These are phyloP conservation scores for Urostyla sp. DNA, from an alignment of 73 alveolate species.

Conservation along the genomic window DNA sequence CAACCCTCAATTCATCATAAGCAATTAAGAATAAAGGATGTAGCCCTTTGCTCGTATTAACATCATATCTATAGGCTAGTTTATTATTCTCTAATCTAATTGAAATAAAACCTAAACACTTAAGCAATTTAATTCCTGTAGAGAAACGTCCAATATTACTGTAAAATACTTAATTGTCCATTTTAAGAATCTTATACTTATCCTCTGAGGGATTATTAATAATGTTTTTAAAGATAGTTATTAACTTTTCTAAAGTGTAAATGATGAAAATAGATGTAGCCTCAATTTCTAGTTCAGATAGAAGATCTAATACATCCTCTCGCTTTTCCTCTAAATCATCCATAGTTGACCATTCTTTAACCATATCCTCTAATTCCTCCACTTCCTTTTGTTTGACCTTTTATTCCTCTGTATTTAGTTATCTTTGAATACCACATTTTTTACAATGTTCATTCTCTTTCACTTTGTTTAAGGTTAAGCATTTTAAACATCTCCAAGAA, in stretches of 20 bases:
- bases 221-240: constrained; percentile 38
- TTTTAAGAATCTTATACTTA: constrained; percentile 44
- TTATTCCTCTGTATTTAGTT: constrained; percentile 23
- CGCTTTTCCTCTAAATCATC: constrained; percentile 55
- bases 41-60: background rate
- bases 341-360: constrained; percentile 22
- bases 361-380: constrained; percentile 3
- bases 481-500: constrained; percentile 52
- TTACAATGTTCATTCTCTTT: constrained; percentile 18
- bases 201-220: constrained; percentile 56
- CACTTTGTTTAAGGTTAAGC: constrained; percentile 44
- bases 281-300: constrained; percentile 49
- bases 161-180: constrained; percentile 49
- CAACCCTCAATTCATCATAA: constrained; percentile 48
- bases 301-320: constrained; percentile 50
- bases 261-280: constrained; percentile 13
- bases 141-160: constrained; percentile 56
- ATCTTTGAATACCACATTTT: constrained; percentile 39
- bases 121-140: constrained; percentile 50
- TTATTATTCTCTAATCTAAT: constrained; percentile 31
- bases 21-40: constrained; percentile 21
- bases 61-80: constrained; percentile 14
- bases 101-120: constrained; percentile 45
- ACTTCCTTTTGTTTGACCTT: constrained; percentile 9
- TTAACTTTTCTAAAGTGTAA: constrained; percentile 55